phyloP scores from a whole-genome alignment of 768 basidiomycete genomes.

The Gelatoporia subvermispora region DNA sequence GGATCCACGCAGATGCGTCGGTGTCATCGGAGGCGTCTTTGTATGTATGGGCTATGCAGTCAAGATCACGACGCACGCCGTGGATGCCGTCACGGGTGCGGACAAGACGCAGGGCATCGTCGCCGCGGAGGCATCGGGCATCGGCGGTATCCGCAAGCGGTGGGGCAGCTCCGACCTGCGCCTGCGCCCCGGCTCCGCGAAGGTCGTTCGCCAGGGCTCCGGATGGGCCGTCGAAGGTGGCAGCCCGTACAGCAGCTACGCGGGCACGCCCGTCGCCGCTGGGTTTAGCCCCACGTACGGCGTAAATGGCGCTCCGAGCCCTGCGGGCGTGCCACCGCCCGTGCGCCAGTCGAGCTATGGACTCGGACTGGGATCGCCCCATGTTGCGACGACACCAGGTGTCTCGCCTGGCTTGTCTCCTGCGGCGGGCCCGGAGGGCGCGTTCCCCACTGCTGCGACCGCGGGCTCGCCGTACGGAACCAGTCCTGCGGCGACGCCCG shows the following conservation, averaged over 20 bases:
- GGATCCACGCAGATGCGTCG: constrained; percentile 50
- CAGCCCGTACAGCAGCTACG: constrained; percentile 32
- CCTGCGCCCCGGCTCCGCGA: constrained; percentile 35
- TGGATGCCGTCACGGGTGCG: constrained; percentile 55
- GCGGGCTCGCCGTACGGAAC: constrained; percentile 17
- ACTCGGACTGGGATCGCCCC: constrained; percentile 12
- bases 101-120: constrained; percentile 53
- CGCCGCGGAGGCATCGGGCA: constrained; percentile 60
- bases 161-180: constrained; percentile 67
- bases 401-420: constrained; percentile 4
- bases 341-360: constrained; percentile 3
- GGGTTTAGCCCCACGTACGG: constrained; percentile 2
- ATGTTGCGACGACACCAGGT: constrained; percentile 2
- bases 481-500: constrained; percentile 10
- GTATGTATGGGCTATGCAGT: constrained; percentile 79
- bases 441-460: constrained; percentile 24
- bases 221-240: constrained; percentile 59
- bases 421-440: constrained; percentile 1
- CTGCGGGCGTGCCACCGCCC: neutral
- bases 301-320: neutral
- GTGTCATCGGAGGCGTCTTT: constrained; percentile 92
- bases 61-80: constrained; percentile 49
- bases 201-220: constrained; percentile 46
- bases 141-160: constrained; percentile 54
- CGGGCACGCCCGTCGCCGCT: constrained; percentile 30